These are phyloP conservation scores for Mitragyna speciosa DNA, from an alignment of 257 asterid species.

Conservation along the genomic window DNA sequence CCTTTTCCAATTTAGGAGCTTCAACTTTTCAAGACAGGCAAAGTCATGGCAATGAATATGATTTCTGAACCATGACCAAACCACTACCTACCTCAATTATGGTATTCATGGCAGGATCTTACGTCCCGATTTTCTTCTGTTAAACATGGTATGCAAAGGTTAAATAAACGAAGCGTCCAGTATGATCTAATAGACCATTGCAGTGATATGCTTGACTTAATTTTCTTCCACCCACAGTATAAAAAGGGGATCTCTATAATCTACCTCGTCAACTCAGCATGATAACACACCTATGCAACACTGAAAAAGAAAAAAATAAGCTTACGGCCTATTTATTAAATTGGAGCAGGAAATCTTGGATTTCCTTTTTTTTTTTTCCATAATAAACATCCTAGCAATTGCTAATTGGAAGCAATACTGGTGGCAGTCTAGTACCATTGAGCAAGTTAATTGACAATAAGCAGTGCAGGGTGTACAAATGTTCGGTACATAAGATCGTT, in stretches of 20 bases:
- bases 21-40: constrained; percentile 1
- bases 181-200: not conserved
- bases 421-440: too few species aligned
- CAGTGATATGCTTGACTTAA: not conserved
- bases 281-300: not conserved
- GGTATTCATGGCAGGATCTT: not conserved
- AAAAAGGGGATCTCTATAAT: not conserved
- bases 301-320: not conserved
- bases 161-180: not conserved
- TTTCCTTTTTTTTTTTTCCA: too few species aligned
- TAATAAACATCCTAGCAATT: too few species aligned
- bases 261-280: not conserved
- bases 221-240: not conserved
- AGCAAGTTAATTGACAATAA: too few species aligned
- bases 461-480: too few species aligned
- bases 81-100: constrained; percentile 7
- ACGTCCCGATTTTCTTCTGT: not conserved
- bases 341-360: too few species aligned
- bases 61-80: constrained; percentile 3
- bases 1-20: constrained; percentile 3
- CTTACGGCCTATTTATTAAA: too few species aligned
- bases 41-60: constrained; percentile 10
- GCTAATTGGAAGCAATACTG: too few species aligned
- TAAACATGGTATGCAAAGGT: not conserved
- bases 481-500: too few species aligned